A percentile compares a stretch with the other conserved stretches of the same genome.
phyloP scores from a whole-genome alignment of 306 rosid species.

The Pterocarpus macrocarpus region DNA sequence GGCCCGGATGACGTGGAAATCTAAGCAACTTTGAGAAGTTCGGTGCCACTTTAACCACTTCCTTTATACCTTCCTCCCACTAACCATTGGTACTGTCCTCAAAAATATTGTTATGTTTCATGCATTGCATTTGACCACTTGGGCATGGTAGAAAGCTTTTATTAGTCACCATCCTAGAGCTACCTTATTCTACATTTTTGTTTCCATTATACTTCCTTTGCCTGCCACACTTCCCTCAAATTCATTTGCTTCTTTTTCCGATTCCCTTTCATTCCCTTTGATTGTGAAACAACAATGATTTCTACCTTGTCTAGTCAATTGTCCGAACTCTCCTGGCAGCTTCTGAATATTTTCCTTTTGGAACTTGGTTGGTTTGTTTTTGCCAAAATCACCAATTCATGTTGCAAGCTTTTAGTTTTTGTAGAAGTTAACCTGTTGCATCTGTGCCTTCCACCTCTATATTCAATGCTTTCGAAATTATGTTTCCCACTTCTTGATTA shows the following conservation, averaged over 20 bases:
- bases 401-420: neutral
- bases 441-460: neutral
- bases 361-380: constrained; percentile 10
- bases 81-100: neutral
- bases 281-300: constrained; percentile 26
- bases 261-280: constrained; percentile 43
- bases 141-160: constrained; percentile 25
- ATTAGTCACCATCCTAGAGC: constrained; percentile 16
- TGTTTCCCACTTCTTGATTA: neutral
- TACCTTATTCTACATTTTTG: constrained; percentile 23
- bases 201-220: constrained; percentile 27
- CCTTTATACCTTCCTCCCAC: constrained; percentile 14
- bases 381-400: constrained; percentile 34
- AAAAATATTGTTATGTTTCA: neutral
- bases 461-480: neutral
- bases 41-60: neutral
- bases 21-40: neutral
- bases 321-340: constrained; percentile 25
- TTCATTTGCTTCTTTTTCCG: constrained; percentile 36
- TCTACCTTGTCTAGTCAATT: constrained; percentile 33
- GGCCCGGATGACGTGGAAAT: neutral
- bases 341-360: constrained; percentile 10
- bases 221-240: constrained; percentile 13
- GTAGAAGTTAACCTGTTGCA: neutral
- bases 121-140: constrained; percentile 21